Evolutionary conservation across 2,329 filamentous ascomycete species (phyloP).

Genomic region (Stemphylium vesicarium): DNA sequence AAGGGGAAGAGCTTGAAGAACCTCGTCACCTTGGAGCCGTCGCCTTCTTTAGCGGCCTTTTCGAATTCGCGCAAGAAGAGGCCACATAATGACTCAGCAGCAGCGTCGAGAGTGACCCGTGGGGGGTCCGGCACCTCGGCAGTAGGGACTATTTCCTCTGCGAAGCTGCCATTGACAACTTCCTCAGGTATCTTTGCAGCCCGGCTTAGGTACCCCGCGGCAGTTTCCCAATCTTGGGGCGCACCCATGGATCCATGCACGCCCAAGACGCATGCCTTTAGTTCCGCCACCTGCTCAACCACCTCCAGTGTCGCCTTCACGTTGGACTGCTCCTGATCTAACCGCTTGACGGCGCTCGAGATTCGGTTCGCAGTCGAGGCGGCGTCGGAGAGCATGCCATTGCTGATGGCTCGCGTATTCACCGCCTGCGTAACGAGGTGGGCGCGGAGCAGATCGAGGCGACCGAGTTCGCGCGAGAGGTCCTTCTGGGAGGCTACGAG

Average conservation of each 20-base stretch:
- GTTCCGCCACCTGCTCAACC: conserved; percentile 94
- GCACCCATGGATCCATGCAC: conserved; percentile 97
- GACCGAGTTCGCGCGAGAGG: conserved; percentile 82
- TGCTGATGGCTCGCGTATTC: conserved; percentile 80
- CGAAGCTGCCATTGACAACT: conserved; percentile 84
- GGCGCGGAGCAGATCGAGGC: conserved; percentile 87
- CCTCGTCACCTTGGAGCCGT: conserved; percentile 86
- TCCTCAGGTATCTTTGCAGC: conserved; percentile 80
- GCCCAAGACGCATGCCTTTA: conserved; percentile 94
- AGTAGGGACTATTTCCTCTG: conserved; percentile 89
- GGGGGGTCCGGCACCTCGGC: conserved; percentile 94
- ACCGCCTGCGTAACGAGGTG: conserved; percentile 87
- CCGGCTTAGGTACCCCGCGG: conserved; percentile 84
- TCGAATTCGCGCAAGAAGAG: conserved; percentile 95
- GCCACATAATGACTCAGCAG: conserved; percentile 86
- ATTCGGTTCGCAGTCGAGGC: conserved; percentile 85
- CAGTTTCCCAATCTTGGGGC: conserved; percentile 97
- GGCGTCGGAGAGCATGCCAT: conserved; percentile 87
- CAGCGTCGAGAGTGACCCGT: conserved; percentile 82
- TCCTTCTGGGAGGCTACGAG: conserved; percentile 85
- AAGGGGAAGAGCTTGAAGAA: conserved; percentile 99
- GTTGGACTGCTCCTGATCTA: conserved; percentile 89
- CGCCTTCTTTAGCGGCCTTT: conserved; percentile 83
- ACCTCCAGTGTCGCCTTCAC: conserved; percentile 90
- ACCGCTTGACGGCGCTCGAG: conserved; percentile 81